These are phyloP conservation scores for Fistulifera pelliculosa DNA, from an alignment of 108 stramenopile species.

Conservation along the genomic window DNA sequence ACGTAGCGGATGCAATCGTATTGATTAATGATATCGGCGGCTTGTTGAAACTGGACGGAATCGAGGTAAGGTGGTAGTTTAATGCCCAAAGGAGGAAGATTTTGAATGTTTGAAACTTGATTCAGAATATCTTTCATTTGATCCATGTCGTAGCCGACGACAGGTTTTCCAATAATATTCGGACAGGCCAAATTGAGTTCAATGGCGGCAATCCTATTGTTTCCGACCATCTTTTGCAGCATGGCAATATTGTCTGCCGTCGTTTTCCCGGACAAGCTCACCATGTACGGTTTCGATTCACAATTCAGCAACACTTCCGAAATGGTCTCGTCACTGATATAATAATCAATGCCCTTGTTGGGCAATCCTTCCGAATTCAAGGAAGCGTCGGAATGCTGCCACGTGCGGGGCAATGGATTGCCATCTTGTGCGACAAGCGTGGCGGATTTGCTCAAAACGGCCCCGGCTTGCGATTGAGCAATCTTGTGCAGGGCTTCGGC, in stretches of 20 bases:
- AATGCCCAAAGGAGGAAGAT: slow-evolving; percentile 45
- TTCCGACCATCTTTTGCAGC: slow-evolving; percentile 48
- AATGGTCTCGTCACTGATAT: slow-evolving; percentile 61
- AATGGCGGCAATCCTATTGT: slow-evolving; percentile 47
- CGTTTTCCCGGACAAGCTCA: slow-evolving; percentile 75
- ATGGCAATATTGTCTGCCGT: slow-evolving; percentile 79
- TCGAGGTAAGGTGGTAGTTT: slow-evolving; percentile 93
- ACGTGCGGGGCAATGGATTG: slow-evolving; percentile 71
- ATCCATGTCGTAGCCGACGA: slow-evolving; percentile 87
- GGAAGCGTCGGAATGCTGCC: slow-evolving; percentile 40
- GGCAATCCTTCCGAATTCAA: slow-evolving; percentile 90
- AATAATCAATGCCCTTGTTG: slow-evolving; percentile 88
- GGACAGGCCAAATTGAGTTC: slow-evolving; percentile 92
- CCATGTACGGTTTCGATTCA: slow-evolving; percentile 78
- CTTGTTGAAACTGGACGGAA: slow-evolving; percentile 66
- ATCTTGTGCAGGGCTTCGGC: slow-evolving; percentile 82
- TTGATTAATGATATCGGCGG: slow-evolving; percentile 70
- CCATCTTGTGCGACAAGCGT: slow-evolving; percentile 64
- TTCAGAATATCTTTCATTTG: slow-evolving; percentile 74
- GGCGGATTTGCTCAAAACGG: slow-evolving; percentile 78
- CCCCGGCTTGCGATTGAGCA: slow-evolving; percentile 52
- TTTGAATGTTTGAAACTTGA: slow-evolving; percentile 33
- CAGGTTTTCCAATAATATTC: slow-evolving; percentile 90
- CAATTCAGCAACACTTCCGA: slow-evolving; percentile 40
- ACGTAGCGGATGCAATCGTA: slow-evolving; percentile 62